phyloP scores from a whole-genome alignment of 2,329 filamentous ascomycete genomes.

The Colletotrichum simmondsii region DNA sequence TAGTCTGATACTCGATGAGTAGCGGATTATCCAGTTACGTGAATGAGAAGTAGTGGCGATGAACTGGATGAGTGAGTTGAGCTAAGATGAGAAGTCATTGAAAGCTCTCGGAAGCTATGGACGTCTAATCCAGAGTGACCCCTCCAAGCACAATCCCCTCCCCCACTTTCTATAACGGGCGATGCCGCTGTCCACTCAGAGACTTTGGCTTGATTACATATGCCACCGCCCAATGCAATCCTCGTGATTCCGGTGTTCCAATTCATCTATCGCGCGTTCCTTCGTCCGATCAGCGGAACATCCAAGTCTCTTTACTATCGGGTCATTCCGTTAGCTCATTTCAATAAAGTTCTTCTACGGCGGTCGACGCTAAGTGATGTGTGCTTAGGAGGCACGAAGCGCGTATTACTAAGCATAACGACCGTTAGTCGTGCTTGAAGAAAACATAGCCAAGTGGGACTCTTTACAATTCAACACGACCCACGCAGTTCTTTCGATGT shows the following conservation, averaged over 20 bases:
- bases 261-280: background rate
- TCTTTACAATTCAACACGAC: background rate
- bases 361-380: background rate
- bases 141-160: constrained; percentile 5
- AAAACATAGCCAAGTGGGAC: background rate
- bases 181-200: background rate
- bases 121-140: constrained; percentile 2
- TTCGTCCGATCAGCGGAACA: background rate
- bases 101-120: constrained; percentile 24
- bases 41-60: background rate
- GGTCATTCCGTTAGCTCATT: background rate
- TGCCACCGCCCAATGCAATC: background rate
- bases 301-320: background rate
- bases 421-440: background rate
- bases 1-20: no score
- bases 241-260: background rate
- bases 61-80: background rate
- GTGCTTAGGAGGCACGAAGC: background rate
- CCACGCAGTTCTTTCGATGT: background rate
- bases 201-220: background rate
- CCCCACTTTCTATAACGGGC: constrained; percentile 30
- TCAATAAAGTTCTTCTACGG: background rate
- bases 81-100: constrained; percentile 7
- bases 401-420: background rate
- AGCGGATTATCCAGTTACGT: background rate